Percentiles rank a stretch among this genome's conserved stretches.
Conservation (phyloP, 192 early-diverging fungal genomes). For the Thamnidium elegans region DNA sequence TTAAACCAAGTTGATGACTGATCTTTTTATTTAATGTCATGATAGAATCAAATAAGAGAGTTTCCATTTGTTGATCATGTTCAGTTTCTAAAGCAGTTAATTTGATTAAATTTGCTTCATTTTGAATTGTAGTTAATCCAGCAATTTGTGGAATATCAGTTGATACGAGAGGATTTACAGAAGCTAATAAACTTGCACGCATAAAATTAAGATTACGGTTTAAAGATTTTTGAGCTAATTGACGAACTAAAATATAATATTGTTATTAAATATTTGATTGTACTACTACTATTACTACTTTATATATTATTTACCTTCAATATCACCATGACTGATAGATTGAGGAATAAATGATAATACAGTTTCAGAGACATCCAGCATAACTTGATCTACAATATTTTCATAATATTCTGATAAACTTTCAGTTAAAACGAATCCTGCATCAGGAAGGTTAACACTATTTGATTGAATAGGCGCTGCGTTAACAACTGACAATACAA, state of each 20-base stretch:
- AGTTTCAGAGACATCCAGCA: slow-evolving; percentile 11
- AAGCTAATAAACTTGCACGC: slow-evolving; percentile 23
- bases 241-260: background rate
- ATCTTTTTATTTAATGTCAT: slow-evolving; percentile 18
- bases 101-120: slow-evolving; percentile 4
- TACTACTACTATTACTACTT: too few relatives aligned
- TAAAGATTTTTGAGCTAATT: slow-evolving; percentile 9
- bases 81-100: background rate
- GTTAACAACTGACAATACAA: background rate
- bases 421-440: slow-evolving; percentile 10
- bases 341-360: slow-evolving; percentile 16
- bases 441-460: background rate
- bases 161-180: slow-evolving; percentile 19
- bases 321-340: background rate
- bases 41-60: slow-evolving; percentile 5
- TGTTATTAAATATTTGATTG: slow-evolving; percentile 6
- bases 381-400: slow-evolving; percentile 26
- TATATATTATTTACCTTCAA: slow-evolving; percentile 10
- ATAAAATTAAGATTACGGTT: slow-evolving; percentile 23
- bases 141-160: slow-evolving; percentile 12
- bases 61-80: background rate
- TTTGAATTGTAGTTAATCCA: background rate
- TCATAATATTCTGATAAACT: slow-evolving; percentile 32
- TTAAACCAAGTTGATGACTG: slow-evolving; percentile 18
- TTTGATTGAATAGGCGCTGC: slow-evolving; percentile 8